Evolutionary conservation across 2,329 filamentous ascomycete genomes (phyloP), one percentile per base, ranked within the genome.

Genomic region (Pseudogymnoascus sp.): DNA sequence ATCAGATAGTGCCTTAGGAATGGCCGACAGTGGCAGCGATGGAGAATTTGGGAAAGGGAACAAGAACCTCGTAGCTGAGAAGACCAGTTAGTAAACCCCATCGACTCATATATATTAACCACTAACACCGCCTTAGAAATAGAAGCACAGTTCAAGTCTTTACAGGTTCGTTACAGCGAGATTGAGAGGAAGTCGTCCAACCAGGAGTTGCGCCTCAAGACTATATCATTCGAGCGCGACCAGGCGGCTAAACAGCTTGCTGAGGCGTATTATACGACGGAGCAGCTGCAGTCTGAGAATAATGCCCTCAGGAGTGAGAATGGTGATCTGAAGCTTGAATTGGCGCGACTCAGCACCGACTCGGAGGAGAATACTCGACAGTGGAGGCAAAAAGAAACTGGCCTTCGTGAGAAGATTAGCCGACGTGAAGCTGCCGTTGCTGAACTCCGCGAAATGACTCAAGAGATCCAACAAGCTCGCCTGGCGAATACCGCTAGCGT

Each of bases 181-280:
- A 80, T 83, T 38, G 84, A 86, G 62, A 83, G 83, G 49, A 87
- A 87, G 70, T 77, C 83, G 23, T 84, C 81, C 65, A 79, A 84
- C n/a, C 79, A 82, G 37, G 84, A 88, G 60, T 85, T 86, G 61
- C 82, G 86, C 65, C 85, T 83, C 64, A 83, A 87, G 65, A 82
- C 85, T 3, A 75, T 89, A 43, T 79, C 80, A 2, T 79, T 83
- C 31, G 88, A 90, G 73, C 82, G 86, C 31, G 87, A 90, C 67
- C 84, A 85, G 56, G 82, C 88, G 38, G 78, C 88, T 59, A 80
- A 80, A 61, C 86, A 87, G 68, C 78, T 87, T 5, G 82, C 83
- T 28, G 79, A 85, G 60, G 85, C 85, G 3, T 86, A 83, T 61
- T 77, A 80, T 63, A 84, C 82, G 36, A 82, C 84, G 63, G 77